Conservation (phyloP, 495 filamentous ascomycete genomes). For the Tuber indicum region DNA sequence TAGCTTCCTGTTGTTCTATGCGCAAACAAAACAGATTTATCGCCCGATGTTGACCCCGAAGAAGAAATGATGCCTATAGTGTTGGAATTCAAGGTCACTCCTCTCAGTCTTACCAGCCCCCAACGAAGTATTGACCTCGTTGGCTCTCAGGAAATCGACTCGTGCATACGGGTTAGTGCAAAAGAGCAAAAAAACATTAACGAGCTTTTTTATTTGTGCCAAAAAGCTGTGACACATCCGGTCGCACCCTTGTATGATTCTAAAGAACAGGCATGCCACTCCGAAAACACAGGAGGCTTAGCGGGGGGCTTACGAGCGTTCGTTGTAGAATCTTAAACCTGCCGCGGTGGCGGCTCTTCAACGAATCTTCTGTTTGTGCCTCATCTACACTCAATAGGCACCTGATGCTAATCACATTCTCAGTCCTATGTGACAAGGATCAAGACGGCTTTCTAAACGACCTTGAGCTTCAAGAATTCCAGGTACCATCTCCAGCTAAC, state of each 20-base stretch:
- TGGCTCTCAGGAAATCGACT: constrained; percentile 67
- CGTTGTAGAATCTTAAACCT: constrained; percentile 64
- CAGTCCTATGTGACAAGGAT: constrained; percentile 77
- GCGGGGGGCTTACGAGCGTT: neutral
- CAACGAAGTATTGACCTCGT: constrained; percentile 3
- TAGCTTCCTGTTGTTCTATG: constrained; percentile 76
- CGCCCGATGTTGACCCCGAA: constrained; percentile 65
- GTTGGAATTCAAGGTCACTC: constrained; percentile 73
- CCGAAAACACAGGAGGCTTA: neutral
- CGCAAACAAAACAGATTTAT: constrained; percentile 90
- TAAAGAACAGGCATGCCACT: constrained; percentile 56
- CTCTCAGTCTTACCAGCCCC: neutral
- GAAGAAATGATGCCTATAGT: constrained; percentile 98
- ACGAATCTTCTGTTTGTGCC: constrained; percentile 67
- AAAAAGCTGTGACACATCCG: constrained; percentile 96
- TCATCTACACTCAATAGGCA: neutral
- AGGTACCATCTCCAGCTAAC: constrained; percentile 45
- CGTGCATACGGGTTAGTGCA: constrained; percentile 90
- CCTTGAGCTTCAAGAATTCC: constrained; percentile 81
- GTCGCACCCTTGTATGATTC: constrained; percentile 95
- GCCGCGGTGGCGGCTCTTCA: constrained; percentile 77
- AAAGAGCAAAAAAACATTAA: constrained; percentile 93
- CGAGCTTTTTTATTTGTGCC: constrained; percentile 86
- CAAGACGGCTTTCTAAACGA: constrained; percentile 93
- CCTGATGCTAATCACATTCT: neutral